Percentiles rank a stretch among this genome's conserved stretches.
phyloP scores from a whole-genome alignment of 1,284 basidiomycete genomes.

The Leccinum glutinopallens region DNA sequence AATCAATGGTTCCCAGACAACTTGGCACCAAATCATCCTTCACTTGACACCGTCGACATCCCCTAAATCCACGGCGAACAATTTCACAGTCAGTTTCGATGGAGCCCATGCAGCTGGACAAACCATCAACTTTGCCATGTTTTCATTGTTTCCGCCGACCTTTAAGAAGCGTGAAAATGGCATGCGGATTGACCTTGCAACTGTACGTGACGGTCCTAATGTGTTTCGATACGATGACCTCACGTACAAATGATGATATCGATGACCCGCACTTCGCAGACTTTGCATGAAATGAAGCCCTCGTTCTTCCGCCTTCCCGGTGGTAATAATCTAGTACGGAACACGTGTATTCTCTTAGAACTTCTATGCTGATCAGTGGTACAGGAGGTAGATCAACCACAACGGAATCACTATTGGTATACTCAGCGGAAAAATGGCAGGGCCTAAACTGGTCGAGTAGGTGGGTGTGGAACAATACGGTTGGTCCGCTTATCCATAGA shows the following conservation, averaged over 20 bases:
- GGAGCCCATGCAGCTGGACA: conserved; percentile 48
- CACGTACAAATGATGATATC: background rate
- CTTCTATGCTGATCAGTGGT: conserved; percentile 8
- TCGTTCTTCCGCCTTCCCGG: conserved; percentile 72
- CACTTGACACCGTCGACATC: conserved; percentile 47
- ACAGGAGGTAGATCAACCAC: conserved; percentile 41
- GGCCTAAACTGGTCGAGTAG: conserved; percentile 55
- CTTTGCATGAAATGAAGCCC: conserved; percentile 58
- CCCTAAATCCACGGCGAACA: conserved; percentile 45
- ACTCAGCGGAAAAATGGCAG: conserved; percentile 31
- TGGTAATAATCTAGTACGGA: conserved; percentile 52
- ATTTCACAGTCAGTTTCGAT: conserved; percentile 57
- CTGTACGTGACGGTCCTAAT: conserved; percentile 37
- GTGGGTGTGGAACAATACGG: conserved; percentile 49
- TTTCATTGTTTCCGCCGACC: conserved; percentile 73
- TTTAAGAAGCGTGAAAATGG: conserved; percentile 66
- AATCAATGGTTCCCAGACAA: conserved; percentile 47
- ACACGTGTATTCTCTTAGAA: background rate
- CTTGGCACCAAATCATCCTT: conserved; percentile 55
- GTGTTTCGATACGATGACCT: background rate
- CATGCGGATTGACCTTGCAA: conserved; percentile 64
- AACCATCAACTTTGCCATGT: conserved; percentile 62
- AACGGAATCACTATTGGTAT: background rate
- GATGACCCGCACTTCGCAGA: conserved; percentile 28
- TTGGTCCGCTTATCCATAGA: conserved; percentile 37